Conservation (phyloP, 2,329 filamentous ascomycete species). For the Pseudogymnoascus sp. region DNA sequence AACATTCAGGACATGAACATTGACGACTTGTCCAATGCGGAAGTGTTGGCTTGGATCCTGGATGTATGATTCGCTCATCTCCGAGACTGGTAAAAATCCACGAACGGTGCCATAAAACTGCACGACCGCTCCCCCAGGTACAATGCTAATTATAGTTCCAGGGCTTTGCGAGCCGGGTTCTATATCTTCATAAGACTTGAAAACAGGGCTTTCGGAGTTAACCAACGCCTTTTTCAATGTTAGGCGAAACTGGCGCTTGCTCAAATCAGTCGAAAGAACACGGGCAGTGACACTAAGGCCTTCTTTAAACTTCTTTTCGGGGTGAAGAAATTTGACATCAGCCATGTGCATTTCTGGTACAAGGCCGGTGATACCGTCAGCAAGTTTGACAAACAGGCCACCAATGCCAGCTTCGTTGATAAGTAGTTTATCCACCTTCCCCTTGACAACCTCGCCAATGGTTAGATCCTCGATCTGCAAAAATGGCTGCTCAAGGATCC, state of each 20-base stretch:
- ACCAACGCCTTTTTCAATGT: conserved; percentile 93
- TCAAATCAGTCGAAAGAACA: conserved; percentile 71
- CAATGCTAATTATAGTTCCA: conserved; percentile 79
- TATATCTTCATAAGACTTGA: conserved; percentile 71
- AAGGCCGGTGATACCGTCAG: conserved; percentile 81
- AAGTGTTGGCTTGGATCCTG: conserved; percentile 86
- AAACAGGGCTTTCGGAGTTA: conserved; percentile 76
- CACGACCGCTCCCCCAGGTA: conserved; percentile 73
- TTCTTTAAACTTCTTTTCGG: conserved; percentile 92
- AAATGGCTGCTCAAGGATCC: conserved; percentile 78
- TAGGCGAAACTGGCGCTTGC: conserved; percentile 72
- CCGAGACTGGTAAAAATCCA: conserved; percentile 84
- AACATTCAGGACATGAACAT: conserved; percentile 77
- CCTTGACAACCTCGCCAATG: conserved; percentile 72
- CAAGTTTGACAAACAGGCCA: conserved; percentile 74
- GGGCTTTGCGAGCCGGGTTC: conserved; percentile 69
- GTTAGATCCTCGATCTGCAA: conserved; percentile 86
- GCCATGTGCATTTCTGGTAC: conserved; percentile 84
- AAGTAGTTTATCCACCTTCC: conserved; percentile 77
- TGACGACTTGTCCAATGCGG: conserved; percentile 81
- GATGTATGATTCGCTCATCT: conserved; percentile 98
- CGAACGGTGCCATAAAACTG: conserved; percentile 83
- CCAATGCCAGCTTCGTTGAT: conserved; percentile 70
- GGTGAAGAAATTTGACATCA: conserved; percentile 80
- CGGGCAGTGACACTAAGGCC: conserved; percentile 77